phyloP scores from a whole-genome alignment of 805 yeast genomes.

The Candida silvicultrix region DNA sequence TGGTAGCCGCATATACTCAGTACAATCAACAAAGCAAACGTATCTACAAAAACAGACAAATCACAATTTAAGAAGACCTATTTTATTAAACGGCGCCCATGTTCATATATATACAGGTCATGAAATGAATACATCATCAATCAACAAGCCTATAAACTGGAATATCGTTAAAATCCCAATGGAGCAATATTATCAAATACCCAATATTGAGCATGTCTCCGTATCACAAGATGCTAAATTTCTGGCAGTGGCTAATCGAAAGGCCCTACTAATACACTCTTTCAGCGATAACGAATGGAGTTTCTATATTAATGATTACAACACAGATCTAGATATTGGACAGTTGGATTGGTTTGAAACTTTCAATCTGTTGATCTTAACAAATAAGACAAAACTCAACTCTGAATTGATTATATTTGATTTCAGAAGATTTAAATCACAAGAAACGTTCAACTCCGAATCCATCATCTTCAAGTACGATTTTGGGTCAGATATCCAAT shows the following conservation, averaged over 20 bases:
- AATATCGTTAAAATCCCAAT: constrained; percentile 15
- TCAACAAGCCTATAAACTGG: constrained; percentile 15
- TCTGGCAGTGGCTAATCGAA: constrained; percentile 17
- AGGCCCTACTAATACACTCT: constrained; percentile 16
- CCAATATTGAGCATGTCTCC: constrained; percentile 12
- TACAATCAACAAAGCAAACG: constrained; percentile 4
- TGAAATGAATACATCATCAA: constrained; percentile 11
- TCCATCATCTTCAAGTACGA: constrained; percentile 24
- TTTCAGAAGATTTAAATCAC: constrained; percentile 11
- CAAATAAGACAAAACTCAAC: constrained; percentile 13
- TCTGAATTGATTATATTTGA: constrained; percentile 21
- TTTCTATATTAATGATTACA: constrained; percentile 20
- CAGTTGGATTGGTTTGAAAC: constrained; percentile 16
- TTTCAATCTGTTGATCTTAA: constrained; percentile 12
- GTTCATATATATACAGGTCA: constrained; percentile 21
- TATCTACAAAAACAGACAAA: constrained; percentile 12
- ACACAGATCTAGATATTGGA: constrained; percentile 13
- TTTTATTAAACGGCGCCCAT: constrained; percentile 14
- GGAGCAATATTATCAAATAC: constrained; percentile 16
- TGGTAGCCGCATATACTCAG: constrained; percentile 4
- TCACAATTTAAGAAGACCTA: constrained; percentile 18
- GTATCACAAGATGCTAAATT: constrained; percentile 18
- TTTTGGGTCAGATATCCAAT: constrained; percentile 12
- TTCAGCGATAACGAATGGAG: constrained; percentile 20
- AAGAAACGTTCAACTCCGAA: constrained; percentile 16